Percentiles rank a stretch among this genome's conserved stretches.
Evolutionary conservation across 345 rosid genomes (phyloP).

Genomic region (Pistacia vera): DNA sequence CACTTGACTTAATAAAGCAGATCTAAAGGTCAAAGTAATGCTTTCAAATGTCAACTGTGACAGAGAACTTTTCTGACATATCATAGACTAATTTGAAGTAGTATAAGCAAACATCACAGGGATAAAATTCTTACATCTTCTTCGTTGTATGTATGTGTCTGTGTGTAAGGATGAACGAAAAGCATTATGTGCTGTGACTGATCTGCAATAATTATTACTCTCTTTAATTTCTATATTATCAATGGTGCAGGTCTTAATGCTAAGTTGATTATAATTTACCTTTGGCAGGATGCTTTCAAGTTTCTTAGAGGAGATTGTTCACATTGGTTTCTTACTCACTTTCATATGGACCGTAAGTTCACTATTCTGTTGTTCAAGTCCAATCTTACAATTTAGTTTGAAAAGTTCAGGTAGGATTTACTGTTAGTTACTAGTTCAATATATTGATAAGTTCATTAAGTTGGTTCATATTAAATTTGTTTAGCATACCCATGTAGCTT

Average conservation of each 20-base stretch:
- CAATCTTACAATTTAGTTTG: background rate
- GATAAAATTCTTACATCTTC: background rate
- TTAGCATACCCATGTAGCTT: background rate
- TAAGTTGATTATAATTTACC: conserved; percentile 19
- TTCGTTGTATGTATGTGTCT: background rate
- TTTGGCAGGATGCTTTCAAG: conserved; percentile 91
- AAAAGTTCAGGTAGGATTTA: conserved; percentile 6
- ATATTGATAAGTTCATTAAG: conserved; percentile 1
- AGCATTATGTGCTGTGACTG: background rate
- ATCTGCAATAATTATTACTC: conserved; percentile 7
- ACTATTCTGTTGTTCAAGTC: conserved; percentile 10
- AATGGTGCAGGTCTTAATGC: conserved; percentile 16
- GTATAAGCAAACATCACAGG: background rate
- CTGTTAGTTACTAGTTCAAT: background rate
- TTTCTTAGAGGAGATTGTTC: conserved; percentile 85
- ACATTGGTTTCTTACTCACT: conserved; percentile 98
- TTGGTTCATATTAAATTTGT: background rate
- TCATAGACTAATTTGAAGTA: background rate
- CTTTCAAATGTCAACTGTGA: background rate
- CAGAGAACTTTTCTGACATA: background rate
- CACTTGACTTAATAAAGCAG: conserved; percentile 3
- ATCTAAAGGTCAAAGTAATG: background rate
- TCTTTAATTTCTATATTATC: background rate
- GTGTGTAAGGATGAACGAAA: background rate
- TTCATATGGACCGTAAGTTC: conserved; percentile 96